A percentile compares a stretch with the other conserved stretches of the same genome.
phyloP scores from a whole-genome alignment of 768 basidiomycete species.

The Termitomyces sp. region DNA sequence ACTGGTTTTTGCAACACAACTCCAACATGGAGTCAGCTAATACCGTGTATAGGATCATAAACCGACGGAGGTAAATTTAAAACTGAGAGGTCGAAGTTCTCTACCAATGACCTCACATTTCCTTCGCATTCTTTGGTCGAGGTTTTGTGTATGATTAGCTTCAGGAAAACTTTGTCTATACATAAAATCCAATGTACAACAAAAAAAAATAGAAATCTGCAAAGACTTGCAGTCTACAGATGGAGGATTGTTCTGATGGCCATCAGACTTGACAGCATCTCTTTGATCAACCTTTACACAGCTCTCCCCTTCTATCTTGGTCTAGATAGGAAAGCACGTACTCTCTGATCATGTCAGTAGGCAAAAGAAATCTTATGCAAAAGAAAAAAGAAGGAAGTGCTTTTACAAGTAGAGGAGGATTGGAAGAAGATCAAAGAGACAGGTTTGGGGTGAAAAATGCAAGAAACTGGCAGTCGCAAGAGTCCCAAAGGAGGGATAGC shows the following conservation, averaged over 20 bases:
- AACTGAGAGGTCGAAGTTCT: not conserved
- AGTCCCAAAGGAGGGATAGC: conserved; percentile 8
- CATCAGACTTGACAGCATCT: not conserved
- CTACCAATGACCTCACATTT: not conserved
- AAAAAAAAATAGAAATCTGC: not conserved
- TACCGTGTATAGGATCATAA: not conserved
- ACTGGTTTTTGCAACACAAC: not conserved
- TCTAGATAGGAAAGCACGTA: not conserved
- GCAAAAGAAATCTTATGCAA: too few relatives aligned
- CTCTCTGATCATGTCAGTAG: conserved; percentile 9
- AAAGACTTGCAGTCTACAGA: not conserved
- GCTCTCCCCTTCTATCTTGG: not conserved
- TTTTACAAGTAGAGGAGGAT: conserved; percentile 3
- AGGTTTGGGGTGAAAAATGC: too few relatives aligned
- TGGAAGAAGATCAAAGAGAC: conserved; percentile 12
- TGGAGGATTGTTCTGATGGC: not conserved
- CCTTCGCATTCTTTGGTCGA: too few relatives aligned
- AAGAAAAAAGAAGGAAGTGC: not conserved
- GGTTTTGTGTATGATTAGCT: not conserved
- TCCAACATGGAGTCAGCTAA: not conserved
- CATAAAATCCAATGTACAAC: not conserved
- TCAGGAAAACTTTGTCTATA: not conserved
- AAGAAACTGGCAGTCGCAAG: not conserved
- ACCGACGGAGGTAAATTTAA: not conserved
- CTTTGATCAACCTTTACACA: not conserved